These are phyloP conservation scores for Ophiobolus disseminans DNA, from an alignment of 2,329 filamentous ascomycete genomes.

Conservation along the genomic window DNA sequence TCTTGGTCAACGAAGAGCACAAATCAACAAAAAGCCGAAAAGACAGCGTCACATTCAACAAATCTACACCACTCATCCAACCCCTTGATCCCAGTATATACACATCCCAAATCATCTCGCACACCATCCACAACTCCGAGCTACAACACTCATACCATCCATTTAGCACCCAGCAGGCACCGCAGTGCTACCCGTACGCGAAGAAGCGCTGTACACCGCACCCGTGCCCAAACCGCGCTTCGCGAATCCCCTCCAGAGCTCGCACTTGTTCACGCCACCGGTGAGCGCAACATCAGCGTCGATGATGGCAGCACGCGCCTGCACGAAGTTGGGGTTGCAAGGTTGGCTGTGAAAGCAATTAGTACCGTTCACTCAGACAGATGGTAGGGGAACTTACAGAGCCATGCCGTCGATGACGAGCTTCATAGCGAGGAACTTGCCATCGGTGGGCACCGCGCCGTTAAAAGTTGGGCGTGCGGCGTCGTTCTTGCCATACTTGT, in stretches of 20 bases:
- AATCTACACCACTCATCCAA: too few species aligned
- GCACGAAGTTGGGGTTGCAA: conserved; percentile 62
- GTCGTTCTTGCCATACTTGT: conserved; percentile 61
- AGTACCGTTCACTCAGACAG: not conserved
- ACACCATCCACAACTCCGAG: too few species aligned
- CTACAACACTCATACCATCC: too few species aligned
- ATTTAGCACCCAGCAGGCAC: conserved; percentile 22
- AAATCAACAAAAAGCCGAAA: too few species aligned
- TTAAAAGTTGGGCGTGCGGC: conserved; percentile 52
- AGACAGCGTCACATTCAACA: too few species aligned
- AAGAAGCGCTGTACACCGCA: conserved; percentile 29
- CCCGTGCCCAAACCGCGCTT: conserved; percentile 61
- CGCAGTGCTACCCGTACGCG: conserved; percentile 30
- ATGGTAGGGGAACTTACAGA: conserved; percentile 33
- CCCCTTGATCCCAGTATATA: too few species aligned
- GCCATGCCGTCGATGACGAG: conserved; percentile 61
- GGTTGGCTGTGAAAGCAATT: conserved; percentile 50
- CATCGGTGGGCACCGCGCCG: conserved; percentile 60
- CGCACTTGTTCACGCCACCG: conserved; percentile 58
- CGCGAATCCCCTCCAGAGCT: conserved; percentile 64
- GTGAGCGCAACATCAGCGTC: conserved; percentile 63
- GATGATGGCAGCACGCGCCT: conserved; percentile 62
- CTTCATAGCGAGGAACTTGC: conserved; percentile 62
- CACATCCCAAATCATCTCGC: too few species aligned
- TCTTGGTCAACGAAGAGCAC: too few species aligned